Evolutionary conservation across 164 flowering plant genomes (phyloP).

Genomic region (Houttuynia cordata): DNA sequence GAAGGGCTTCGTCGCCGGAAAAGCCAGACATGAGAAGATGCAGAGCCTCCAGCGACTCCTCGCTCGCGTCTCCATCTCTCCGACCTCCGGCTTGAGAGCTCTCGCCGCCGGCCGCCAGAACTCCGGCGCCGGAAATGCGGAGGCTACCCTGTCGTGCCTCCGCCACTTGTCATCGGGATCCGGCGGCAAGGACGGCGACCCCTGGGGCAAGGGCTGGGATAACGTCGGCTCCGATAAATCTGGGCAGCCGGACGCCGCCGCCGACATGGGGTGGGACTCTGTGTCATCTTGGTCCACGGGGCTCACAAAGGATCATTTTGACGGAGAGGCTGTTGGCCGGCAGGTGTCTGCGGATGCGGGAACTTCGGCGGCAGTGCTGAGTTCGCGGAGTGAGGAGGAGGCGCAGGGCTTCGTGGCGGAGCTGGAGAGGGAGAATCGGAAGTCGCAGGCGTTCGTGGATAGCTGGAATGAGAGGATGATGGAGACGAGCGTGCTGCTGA

Average conservation of each 20-base stretch:
- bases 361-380: not conserved
- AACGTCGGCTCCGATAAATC: constrained; percentile 2
- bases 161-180: constrained; percentile 23
- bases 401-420: constrained; percentile 20
- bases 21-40: constrained; percentile 3
- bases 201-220: constrained; percentile 14
- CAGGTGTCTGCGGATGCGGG: constrained; percentile 7
- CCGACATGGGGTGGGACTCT: constrained; percentile 43
- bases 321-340: constrained; percentile 53
- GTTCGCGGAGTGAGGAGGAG: not conserved
- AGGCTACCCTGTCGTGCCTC: not conserved
- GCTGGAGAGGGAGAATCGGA: constrained; percentile 27
- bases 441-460: constrained; percentile 31
- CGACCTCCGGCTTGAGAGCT: not conserved
- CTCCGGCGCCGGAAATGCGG: constrained; percentile 1
- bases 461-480: constrained; percentile 39
- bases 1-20: too few relatives aligned
- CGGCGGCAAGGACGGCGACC: constrained; percentile 12
- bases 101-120: not conserved
- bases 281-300: constrained; percentile 74
- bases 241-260: constrained; percentile 10
- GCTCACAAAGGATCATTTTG: constrained; percentile 65
- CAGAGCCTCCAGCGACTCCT: constrained; percentile 11
- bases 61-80: not conserved
- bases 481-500: constrained; percentile 37